These are phyloP conservation scores for Aspergillus sp. DNA, from an alignment of 2,329 filamentous ascomycete genomes.

Conservation along the genomic window DNA sequence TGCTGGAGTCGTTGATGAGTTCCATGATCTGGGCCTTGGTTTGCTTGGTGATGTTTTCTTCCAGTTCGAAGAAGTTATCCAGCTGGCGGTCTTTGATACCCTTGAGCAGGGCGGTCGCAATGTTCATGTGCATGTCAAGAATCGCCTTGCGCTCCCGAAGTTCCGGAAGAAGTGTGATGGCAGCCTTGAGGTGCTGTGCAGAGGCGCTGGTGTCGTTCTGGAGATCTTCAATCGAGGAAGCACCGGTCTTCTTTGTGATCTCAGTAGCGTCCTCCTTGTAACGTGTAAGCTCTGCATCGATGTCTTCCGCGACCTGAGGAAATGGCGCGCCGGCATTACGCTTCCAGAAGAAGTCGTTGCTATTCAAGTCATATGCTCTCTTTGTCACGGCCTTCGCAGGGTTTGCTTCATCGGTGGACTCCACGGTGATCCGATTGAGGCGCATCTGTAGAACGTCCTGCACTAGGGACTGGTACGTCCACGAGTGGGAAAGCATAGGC, in stretches of 20 bases:
- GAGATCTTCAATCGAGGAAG: conserved; percentile 87
- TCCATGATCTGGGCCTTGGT: conserved; percentile 87
- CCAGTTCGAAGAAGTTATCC: conserved; percentile 93
- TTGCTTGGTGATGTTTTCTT: conserved; percentile 90
- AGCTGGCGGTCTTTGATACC: conserved; percentile 94
- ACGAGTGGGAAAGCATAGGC: conserved; percentile 98
- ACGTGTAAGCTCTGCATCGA: conserved; percentile 86
- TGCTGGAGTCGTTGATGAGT: conserved; percentile 75
- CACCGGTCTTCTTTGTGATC: conserved; percentile 92
- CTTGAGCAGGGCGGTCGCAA: conserved; percentile 73
- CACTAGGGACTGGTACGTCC: conserved; percentile 84
- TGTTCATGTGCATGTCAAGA: conserved; percentile 99
- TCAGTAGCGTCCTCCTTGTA: conserved; percentile 96
- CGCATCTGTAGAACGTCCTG: conserved; percentile 76
- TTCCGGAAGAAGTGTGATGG: conserved; percentile 89
- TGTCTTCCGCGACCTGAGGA: conserved; percentile 93
- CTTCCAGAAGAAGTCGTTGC: conserved; percentile 95
- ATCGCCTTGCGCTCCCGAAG: conserved; percentile 88
- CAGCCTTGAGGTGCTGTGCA: conserved; percentile 91
- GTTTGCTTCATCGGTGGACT: conserved; percentile 77
- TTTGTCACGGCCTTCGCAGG: conserved; percentile 75
- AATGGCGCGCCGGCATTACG: conserved; percentile 90
- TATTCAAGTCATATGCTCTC: conserved; percentile 84
- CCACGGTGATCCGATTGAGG: conserved; percentile 91
- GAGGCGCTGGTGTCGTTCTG: conserved; percentile 86